Conservation (phyloP, 2,329 filamentous ascomycete genomes). For the Apiospora aurea region DNA sequence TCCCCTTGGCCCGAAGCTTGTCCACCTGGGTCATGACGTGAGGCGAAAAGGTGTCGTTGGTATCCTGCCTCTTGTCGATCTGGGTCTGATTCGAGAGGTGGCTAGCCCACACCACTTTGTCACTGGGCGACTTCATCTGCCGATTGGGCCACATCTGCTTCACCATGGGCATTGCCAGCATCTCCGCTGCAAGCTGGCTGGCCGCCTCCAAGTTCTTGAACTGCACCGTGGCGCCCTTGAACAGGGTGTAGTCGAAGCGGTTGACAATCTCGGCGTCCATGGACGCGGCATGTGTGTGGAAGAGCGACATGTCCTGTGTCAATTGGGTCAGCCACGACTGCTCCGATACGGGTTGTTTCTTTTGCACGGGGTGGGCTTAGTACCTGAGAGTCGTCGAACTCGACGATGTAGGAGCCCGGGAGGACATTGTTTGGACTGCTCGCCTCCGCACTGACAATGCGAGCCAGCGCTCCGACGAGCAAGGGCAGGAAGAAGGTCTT, state of each 20-base stretch:
- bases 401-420: constrained; percentile 59
- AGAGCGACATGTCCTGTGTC: not conserved
- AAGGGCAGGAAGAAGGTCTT: not conserved
- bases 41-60: constrained; percentile 52
- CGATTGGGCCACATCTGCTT: too few relatives aligned
- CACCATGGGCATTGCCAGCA: too few relatives aligned
- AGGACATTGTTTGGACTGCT: constrained; percentile 33
- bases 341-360: not conserved
- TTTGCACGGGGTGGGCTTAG: not conserved
- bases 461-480: not conserved
- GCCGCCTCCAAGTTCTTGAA: too few relatives aligned
- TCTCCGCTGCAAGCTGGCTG: too few relatives aligned
- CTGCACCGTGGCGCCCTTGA: too few relatives aligned
- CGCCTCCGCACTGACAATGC: not conserved
- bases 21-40: constrained; percentile 65
- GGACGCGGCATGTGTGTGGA: not conserved
- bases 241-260: too few relatives aligned
- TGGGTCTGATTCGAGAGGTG: constrained; percentile 37
- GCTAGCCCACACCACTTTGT: constrained; percentile 50
- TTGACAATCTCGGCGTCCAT: not conserved
- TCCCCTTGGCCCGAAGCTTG: constrained; percentile 55
- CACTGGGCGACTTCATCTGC: too few relatives aligned
- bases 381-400: constrained; percentile 53
- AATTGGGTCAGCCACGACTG: not conserved
- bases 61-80: constrained; percentile 40